phyloP scores from a whole-genome alignment of 345 rosid genomes.

The Chamaenerion angustifolium region DNA sequence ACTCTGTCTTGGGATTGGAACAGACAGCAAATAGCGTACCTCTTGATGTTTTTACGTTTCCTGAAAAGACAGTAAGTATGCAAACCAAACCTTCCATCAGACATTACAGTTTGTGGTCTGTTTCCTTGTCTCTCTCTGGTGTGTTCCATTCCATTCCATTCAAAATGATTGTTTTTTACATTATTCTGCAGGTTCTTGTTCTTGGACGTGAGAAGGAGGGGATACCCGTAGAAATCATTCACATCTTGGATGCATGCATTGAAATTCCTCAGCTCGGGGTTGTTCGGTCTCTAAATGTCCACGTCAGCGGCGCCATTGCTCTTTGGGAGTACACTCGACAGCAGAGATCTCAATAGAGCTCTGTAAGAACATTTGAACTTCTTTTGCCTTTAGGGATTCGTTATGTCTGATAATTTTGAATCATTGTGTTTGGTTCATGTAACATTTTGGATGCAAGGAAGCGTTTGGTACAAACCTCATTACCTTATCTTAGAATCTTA shows the following conservation, averaged over 20 bases:
- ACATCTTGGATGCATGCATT: conserved; percentile 71
- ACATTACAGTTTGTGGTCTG: background rate
- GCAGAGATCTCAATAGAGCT: conserved; percentile 41
- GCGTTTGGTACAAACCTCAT: too few species aligned
- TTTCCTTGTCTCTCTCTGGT: too few species aligned
- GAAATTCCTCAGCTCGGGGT: conserved; percentile 96
- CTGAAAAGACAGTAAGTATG: conserved; percentile 54
- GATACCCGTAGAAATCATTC: conserved; percentile 83
- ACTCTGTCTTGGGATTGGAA: conserved; percentile 80
- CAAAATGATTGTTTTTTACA: background rate
- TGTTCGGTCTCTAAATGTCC: conserved; percentile 87
- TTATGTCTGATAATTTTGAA: too few species aligned
- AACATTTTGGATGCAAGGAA: too few species aligned
- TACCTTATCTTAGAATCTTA: too few species aligned
- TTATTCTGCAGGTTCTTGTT: conserved; percentile 54
- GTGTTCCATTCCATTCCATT: too few species aligned
- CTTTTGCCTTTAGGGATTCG: background rate
- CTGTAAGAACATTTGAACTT: background rate
- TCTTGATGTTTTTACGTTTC: conserved; percentile 57
- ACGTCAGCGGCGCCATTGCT: conserved; percentile 92
- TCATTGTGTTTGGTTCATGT: too few species aligned
- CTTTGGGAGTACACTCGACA: conserved; percentile 97
- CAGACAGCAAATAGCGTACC: conserved; percentile 84
- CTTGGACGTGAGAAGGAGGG: conserved; percentile 95
- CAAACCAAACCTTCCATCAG: background rate